These are phyloP conservation scores for Naganishia friedmannii DNA, from an alignment of 768 basidiomycete species.

Conservation along the genomic window DNA sequence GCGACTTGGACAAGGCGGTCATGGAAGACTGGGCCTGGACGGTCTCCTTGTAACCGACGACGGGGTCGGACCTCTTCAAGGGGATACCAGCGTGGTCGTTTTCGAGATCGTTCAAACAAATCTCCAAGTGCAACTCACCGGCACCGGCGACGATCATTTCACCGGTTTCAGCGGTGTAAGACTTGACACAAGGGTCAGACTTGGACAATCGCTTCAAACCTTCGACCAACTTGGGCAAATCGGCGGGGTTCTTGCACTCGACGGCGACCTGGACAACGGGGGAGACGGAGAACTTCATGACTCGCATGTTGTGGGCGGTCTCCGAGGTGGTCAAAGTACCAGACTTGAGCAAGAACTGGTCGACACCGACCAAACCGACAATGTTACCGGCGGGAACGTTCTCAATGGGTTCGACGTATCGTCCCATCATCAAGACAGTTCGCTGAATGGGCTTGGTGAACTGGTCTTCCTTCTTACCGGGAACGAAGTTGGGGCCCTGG, in stretches of 20 bases:
- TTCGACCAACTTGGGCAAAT: slow-evolving; percentile 99
- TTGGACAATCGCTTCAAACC: slow-evolving; percentile 99
- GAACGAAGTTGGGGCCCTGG: slow-evolving; percentile 97
- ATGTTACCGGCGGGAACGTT: slow-evolving; percentile 99
- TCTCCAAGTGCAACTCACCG: slow-evolving; percentile 98
- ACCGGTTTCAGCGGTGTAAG: slow-evolving; percentile 84
- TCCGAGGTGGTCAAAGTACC: slow-evolving; percentile 97
- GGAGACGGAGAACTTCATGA: slow-evolving; percentile 99
- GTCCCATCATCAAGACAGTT: slow-evolving; percentile 99
- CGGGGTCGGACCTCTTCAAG: slow-evolving; percentile 89
- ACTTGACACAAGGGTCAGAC: slow-evolving; percentile 98
- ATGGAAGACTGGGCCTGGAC: slow-evolving; percentile 94
- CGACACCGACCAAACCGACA: slow-evolving; percentile 96
- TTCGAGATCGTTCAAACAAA: slow-evolving; percentile 99
- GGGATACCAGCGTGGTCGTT: slow-evolving; percentile 99
- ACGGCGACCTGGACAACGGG: slow-evolving; percentile 98
- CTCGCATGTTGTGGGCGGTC: slow-evolving; percentile 99
- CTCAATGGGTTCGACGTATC: slow-evolving; percentile 96
- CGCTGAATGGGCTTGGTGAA: slow-evolving; percentile 98
- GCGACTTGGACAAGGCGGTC: slow-evolving; percentile 95
- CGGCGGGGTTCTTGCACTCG: slow-evolving; percentile 98
- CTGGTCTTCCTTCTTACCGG: slow-evolving; percentile 97
- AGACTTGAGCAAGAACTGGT: slow-evolving; percentile 99
- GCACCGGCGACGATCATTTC: slow-evolving; percentile 99
- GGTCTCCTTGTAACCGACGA: slow-evolving; percentile 96